Evolutionary conservation across 176 grass and related monocot genomes (phyloP).

Genomic region (Musa beccarii): DNA sequence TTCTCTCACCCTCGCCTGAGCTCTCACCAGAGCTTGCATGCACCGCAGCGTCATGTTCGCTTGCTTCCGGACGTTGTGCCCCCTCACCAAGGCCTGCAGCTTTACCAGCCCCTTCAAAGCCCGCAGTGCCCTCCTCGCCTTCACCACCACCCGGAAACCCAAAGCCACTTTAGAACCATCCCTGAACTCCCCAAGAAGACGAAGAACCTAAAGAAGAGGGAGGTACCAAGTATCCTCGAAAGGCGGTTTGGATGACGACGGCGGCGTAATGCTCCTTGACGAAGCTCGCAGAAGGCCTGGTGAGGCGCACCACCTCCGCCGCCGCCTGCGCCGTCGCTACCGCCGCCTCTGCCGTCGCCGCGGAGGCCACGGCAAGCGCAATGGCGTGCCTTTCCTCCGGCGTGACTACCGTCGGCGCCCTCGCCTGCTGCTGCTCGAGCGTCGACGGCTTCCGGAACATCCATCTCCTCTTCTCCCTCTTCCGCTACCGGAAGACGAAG

Average conservation of each 20-base stretch:
- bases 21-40: constrained; percentile 87
- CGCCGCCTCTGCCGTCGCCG: constrained; percentile 69
- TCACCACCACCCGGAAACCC: neutral
- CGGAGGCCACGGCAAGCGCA: constrained; percentile 60
- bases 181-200: neutral
- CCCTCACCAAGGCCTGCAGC: constrained; percentile 88
- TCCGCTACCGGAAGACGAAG: constrained; percentile 29
- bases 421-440: constrained; percentile 12
- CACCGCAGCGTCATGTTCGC: constrained; percentile 89
- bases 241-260: constrained; percentile 66
- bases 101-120: constrained; percentile 79
- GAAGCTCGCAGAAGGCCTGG: constrained; percentile 21
- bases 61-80: constrained; percentile 91
- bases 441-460: constrained; percentile 56
- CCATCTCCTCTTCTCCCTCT: constrained; percentile 75
- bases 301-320: constrained; percentile 73
- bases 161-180: neutral
- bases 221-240: constrained; percentile 66
- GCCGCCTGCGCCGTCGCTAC: constrained; percentile 82
- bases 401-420: constrained; percentile 26
- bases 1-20: constrained; percentile 74
- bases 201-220: neutral
- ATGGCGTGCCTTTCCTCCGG: constrained; percentile 50
- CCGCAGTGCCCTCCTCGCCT: constrained; percentile 69
- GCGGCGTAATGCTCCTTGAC: constrained; percentile 58